Evolutionary conservation across 345 rosid genomes (phyloP).

Genomic region (Reutealis trisperma): DNA sequence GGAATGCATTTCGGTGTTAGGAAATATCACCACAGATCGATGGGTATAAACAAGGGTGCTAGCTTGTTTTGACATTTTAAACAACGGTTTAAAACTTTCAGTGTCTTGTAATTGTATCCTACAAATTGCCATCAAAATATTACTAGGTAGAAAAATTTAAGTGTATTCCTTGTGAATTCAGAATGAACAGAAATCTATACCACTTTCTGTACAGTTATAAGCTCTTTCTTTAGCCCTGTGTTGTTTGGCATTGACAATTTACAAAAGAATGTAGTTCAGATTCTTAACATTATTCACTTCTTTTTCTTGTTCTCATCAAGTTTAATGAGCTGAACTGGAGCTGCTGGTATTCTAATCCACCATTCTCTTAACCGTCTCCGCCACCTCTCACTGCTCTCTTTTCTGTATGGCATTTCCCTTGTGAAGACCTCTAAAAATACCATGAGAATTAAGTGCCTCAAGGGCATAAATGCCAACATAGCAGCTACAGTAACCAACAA

Average conservation of each 20-base stretch:
- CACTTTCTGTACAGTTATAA: background rate
- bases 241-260: slow-evolving; percentile 9
- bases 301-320: slow-evolving; percentile 62
- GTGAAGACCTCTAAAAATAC: slow-evolving; percentile 74
- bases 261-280: slow-evolving; percentile 17
- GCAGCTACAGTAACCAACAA: slow-evolving; percentile 52
- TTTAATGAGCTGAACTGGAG: slow-evolving; percentile 71
- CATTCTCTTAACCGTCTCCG: slow-evolving; percentile 81
- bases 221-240: background rate
- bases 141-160: background rate
- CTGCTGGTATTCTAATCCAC: slow-evolving; percentile 94
- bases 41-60: no score
- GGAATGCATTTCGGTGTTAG: no score
- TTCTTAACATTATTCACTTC: slow-evolving; percentile 35
- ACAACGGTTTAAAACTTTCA: no score
- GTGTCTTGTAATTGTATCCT: no score
- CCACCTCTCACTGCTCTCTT: slow-evolving; percentile 65
- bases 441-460: slow-evolving; percentile 47
- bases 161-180: background rate
- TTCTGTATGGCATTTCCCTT: slow-evolving; percentile 70
- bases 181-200: background rate
- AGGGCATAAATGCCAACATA: slow-evolving; percentile 58
- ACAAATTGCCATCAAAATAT: background rate
- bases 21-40: no score
- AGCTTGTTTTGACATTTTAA: no score